phyloP scores from a whole-genome alignment of 768 basidiomycete genomes.

The Podaxis sp. region DNA sequence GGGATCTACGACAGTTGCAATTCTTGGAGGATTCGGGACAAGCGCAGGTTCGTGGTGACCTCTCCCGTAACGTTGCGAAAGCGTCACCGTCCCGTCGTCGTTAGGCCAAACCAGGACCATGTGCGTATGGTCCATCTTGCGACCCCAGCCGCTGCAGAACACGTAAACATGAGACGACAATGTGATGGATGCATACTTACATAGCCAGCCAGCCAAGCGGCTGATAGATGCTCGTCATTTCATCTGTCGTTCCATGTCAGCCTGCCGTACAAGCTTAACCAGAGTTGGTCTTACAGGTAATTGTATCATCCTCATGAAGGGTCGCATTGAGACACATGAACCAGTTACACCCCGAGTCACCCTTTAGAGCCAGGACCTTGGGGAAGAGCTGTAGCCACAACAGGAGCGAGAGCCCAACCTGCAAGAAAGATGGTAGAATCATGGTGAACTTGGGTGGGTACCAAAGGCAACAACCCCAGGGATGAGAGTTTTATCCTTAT shows the following conservation, averaged over 20 bases:
- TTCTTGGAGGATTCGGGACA: conserved; percentile 38
- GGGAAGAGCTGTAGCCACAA: conserved; percentile 20
- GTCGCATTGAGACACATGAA: conserved; percentile 47
- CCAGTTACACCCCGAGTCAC: conserved; percentile 38
- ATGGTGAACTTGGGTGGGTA: conserved; percentile 1
- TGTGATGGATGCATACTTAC: conserved; percentile 24
- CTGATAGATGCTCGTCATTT: conserved; percentile 34
- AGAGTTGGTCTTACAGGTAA: conserved; percentile 36
- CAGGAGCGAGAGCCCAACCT: conserved; percentile 12
- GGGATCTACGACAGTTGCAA: conserved; percentile 35
- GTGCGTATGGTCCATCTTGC: conserved; percentile 41
- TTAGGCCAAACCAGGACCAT: conserved; percentile 55
- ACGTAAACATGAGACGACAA: background rate
- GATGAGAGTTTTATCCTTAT: conserved; percentile 4
- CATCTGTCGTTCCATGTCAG: conserved; percentile 28
- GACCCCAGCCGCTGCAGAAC: conserved; percentile 44
- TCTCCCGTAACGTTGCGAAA: conserved; percentile 53
- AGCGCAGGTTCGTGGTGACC: conserved; percentile 44
- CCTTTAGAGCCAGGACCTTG: conserved; percentile 26
- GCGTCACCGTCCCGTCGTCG: conserved; percentile 46
- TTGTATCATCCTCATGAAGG: conserved; percentile 29
- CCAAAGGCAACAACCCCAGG: background rate
- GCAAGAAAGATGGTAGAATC: conserved; percentile 12
- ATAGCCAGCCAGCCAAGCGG: conserved; percentile 51
- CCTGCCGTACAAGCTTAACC: background rate